phyloP scores from a whole-genome alignment of 1,139 yeast genomes.

The Saccharomycopsis crataegensis region DNA sequence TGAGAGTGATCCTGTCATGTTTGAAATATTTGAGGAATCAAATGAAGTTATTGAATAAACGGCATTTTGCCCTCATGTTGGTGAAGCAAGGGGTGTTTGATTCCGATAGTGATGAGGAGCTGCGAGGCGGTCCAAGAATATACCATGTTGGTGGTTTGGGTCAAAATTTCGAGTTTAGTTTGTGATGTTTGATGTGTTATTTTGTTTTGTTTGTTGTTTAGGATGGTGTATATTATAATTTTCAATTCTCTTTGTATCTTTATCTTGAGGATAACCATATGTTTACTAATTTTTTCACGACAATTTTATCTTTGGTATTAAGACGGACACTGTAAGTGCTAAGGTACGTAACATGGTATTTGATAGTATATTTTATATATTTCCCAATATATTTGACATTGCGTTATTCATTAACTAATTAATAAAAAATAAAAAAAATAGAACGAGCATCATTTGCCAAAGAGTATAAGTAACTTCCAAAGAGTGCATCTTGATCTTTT shows the following conservation, averaged over 20 bases:
- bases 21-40: background rate
- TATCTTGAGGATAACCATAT: background rate
- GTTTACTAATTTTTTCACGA: background rate
- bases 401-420: too few species aligned
- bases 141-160: background rate
- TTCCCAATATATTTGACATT: too few species aligned
- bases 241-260: background rate
- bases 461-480: too few species aligned
- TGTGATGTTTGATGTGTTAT: background rate
- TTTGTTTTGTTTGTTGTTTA: background rate
- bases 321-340: too few species aligned
- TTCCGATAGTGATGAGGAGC: background rate
- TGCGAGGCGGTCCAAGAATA: background rate
- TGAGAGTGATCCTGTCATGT: background rate
- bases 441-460: too few species aligned
- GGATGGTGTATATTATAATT: background rate
- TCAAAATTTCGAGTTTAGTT: background rate
- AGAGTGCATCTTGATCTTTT: too few species aligned
- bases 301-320: too few species aligned
- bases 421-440: too few species aligned
- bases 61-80: background rate
- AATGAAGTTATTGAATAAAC: background rate
- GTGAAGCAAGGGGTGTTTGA: background rate
- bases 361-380: too few species aligned
- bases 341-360: too few species aligned